Conservation (phyloP, 2,329 filamentous ascomycete species). For the Botrytis elliptica region DNA sequence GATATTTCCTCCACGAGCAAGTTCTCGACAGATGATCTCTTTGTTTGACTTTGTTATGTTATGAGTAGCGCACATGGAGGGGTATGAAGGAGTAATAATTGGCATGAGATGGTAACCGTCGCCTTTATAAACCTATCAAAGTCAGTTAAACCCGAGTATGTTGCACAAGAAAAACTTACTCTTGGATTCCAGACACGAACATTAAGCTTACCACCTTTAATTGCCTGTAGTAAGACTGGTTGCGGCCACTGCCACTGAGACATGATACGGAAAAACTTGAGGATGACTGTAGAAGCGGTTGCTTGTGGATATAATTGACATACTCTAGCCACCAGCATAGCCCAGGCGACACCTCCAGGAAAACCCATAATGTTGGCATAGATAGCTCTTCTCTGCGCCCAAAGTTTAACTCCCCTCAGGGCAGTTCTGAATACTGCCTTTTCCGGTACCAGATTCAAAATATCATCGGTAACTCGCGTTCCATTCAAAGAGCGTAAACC, state of each 20-base stretch:
- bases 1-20: constrained; percentile 74
- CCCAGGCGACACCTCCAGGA: constrained; percentile 95
- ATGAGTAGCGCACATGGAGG: constrained; percentile 96
- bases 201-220: constrained; percentile 77
- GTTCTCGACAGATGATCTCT: constrained; percentile 77
- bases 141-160: constrained; percentile 31
- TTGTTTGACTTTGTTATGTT: constrained; percentile 88
- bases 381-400: constrained; percentile 88
- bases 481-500: constrained; percentile 91
- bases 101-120: constrained; percentile 93
- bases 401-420: constrained; percentile 89
- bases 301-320: constrained; percentile 96
- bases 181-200: constrained; percentile 94
- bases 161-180: constrained; percentile 48
- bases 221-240: constrained; percentile 85
- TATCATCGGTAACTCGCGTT: constrained; percentile 90
- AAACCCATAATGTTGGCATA: constrained; percentile 97
- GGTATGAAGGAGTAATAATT: constrained; percentile 95
- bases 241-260: constrained; percentile 90
- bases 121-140: constrained; percentile 26
- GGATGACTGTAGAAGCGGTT: constrained; percentile 80
- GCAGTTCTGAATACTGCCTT: constrained; percentile 86
- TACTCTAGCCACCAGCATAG: constrained; percentile 92
- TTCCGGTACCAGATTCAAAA: constrained; percentile 84
- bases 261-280: constrained; percentile 94